Evolutionary conservation across 2,329 filamentous ascomycete genomes (phyloP).

Genomic region (Chaetothyriales sp.): DNA sequence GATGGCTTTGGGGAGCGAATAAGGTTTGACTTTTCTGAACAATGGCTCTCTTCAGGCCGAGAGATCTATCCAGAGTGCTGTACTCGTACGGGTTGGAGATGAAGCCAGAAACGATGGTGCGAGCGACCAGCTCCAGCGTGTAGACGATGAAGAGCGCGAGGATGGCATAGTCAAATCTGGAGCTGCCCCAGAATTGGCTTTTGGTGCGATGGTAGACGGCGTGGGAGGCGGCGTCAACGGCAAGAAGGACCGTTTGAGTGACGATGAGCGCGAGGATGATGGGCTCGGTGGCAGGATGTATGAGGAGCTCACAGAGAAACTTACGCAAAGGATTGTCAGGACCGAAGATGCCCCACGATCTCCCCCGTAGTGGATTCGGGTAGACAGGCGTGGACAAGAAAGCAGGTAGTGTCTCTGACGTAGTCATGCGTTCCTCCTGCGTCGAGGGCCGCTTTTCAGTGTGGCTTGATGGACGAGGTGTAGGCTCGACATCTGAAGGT

Average conservation of each 20-base stretch:
- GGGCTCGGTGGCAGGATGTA: slow-evolving; percentile 77
- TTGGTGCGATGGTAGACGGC: slow-evolving; percentile 53
- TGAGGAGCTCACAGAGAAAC: slow-evolving; percentile 66
- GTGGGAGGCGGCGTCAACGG: slow-evolving; percentile 58
- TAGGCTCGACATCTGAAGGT: slow-evolving; percentile 2
- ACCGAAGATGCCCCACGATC: slow-evolving; percentile 70
- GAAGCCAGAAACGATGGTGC: slow-evolving; percentile 85
- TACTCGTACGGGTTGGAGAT: slow-evolving; percentile 83
- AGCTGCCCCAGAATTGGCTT: slow-evolving; percentile 51
- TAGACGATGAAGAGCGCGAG: slow-evolving; percentile 78
- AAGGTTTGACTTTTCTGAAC: slow-evolving; percentile 62
- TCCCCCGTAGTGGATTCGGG: slow-evolving; percentile 69
- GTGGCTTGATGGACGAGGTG: background rate
- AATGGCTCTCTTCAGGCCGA: slow-evolving; percentile 60
- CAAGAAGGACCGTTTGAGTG: slow-evolving; percentile 73
- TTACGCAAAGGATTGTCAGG: slow-evolving; percentile 62
- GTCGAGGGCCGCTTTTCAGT: slow-evolving; percentile 12
- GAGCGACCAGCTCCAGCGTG: slow-evolving; percentile 68
- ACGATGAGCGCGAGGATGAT: slow-evolving; percentile 77
- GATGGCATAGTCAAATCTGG: slow-evolving; percentile 61
- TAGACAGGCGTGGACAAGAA: slow-evolving; percentile 6
- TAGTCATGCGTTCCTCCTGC: slow-evolving; percentile 24
- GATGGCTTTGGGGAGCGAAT: slow-evolving; percentile 68
- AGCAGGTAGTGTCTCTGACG: slow-evolving; percentile 13
- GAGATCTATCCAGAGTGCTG: slow-evolving; percentile 70